Base-by-base conservation (phyloP, 2,329 filamentous ascomycete species). In the Colletotrichum horii region DNA sequence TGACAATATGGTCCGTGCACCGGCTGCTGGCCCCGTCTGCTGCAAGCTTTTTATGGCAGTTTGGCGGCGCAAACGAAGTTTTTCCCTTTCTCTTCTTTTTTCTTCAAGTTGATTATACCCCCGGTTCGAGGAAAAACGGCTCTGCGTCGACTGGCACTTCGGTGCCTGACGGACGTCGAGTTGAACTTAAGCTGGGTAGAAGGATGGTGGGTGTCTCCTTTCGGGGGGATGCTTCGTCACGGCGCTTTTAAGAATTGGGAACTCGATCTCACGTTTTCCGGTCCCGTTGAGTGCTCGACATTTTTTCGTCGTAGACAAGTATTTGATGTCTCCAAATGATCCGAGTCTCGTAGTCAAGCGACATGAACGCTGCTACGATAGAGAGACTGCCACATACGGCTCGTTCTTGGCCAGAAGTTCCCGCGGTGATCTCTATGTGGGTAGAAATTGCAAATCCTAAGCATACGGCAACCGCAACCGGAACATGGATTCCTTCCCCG, bases 251-350 rank as follows among this genome's bases (percentile, higher is more conserved):
- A 92, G 90, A 92, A 92, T 91, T 91, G 89, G 87, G 85, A 88
- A 90, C 86, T 90, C 88, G 88, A 85, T 83, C 81, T 79, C 74
- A 84, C 84, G 85, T 90, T 89, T 86, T 87, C 87, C 89, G 88
- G 88, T 92, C 89, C 90, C 90, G 90, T 92, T 91, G 89, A 91
- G 90, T 88, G 87, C 84, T 88, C 90, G 88, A 91, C 89, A 91
- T 89, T 70, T 52, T 76, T 58, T 74, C 36, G 36, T 65, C 24
- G 56, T 36, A 22, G 22, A 24, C 38, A 16, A 28, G 2, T 6
- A n/a, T 62, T 26, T 55, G 26, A 36, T 4, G 24, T 26, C 32
- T n/a, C 22, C 28, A 61, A 32, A 22, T 7, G 43, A 22, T n/a
- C 1, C 22, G n/a, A 22, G n/a, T 3, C 43, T 52, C 11, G n/a